Base-by-base conservation (phyloP, 1,284 basidiomycete genomes). In the Trichosporon faecale region DNA sequence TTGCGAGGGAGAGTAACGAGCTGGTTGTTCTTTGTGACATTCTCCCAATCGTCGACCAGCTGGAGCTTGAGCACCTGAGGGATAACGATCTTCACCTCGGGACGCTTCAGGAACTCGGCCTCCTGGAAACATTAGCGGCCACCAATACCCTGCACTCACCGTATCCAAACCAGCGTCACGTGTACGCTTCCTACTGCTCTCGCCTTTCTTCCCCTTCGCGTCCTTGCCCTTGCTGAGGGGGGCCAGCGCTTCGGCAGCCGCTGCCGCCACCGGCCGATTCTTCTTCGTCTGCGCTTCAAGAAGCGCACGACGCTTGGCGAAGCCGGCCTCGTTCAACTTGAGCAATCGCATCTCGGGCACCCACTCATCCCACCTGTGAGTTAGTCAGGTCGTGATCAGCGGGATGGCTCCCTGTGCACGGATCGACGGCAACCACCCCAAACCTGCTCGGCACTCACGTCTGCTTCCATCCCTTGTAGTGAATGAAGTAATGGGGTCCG, bases 381-480 rank as follows among this genome's bases (percentile, higher is more conserved):
- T 8, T 44, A 33, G 27, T 52, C 33, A 64, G 65, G 52, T 66
- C 66, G 27, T 29, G 35, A 55, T 11, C 18, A 8, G 14, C 37
- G n/a, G 14, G 31, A 21, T 5, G 55, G 3, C 55, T 27, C 9
- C 55, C 29, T 4, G 21, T 31, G 55, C 29, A 16, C 27, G 27
- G 55, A 31, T 16, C 55, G 40, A 44, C 55, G 27, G 27, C 25
- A 18, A 11, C 14, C 2, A 16, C 16, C 18, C 6, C 14, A n/a
- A n/a, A 52, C 23, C 9, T 33, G 63, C 60, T 65, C 33, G 11
- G 31, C 21, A 88, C 93, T 83, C 80, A 95, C 90, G 93, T 95
- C 84, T 95, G 92, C 83, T 98, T 99, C 97, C 97, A 99, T 4
- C 97, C 97, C 82, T 97, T 95, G 87, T 99, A 99, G 84, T 99